Conservation (phyloP, 495 filamentous ascomycete species). For the Paragyromitra xinjiangensis region DNA sequence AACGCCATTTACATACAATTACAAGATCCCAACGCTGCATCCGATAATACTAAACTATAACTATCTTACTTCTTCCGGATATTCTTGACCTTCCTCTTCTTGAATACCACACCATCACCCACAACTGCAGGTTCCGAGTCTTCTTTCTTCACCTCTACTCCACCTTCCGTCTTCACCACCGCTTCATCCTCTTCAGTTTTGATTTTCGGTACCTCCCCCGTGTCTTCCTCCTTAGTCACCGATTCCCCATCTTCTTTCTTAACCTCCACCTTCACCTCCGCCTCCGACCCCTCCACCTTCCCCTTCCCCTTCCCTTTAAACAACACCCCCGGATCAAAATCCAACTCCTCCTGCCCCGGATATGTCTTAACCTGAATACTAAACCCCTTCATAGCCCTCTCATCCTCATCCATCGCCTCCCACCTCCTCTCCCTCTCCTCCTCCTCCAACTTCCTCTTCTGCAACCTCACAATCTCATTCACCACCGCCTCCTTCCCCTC, state of each 20-base stretch:
- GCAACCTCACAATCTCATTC: conserved; percentile 65
- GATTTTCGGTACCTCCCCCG: conserved; percentile 39
- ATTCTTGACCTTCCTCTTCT: conserved; percentile 86
- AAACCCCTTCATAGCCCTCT: conserved; percentile 67
- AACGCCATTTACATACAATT: conserved; percentile 34
- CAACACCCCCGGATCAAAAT: conserved; percentile 76
- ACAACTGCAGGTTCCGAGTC: conserved; percentile 48
- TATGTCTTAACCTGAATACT: conserved; percentile 70
- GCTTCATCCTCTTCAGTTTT: conserved; percentile 61
- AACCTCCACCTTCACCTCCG: conserved; percentile 59
- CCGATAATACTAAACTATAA: background rate
- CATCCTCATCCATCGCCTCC: conserved; percentile 71
- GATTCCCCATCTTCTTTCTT: conserved; percentile 57
- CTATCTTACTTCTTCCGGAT: conserved; percentile 65
- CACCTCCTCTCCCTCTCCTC: conserved; percentile 67
- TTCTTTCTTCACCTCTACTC: conserved; percentile 46
- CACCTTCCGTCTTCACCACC: conserved; percentile 48
- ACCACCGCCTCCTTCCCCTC: conserved; percentile 60
- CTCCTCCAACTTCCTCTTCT: conserved; percentile 73
- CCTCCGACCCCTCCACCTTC: conserved; percentile 51
- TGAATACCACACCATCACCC: conserved; percentile 73
- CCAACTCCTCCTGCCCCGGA: conserved; percentile 66
- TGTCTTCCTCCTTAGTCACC: conserved; percentile 37
- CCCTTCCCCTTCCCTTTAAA: conserved; percentile 59
- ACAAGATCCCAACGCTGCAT: background rate